Evolutionary conservation across 495 filamentous ascomycete genomes (phyloP), one percentile per base, ranked within the genome.

Genomic region (Aspergillus funiculosus): DNA sequence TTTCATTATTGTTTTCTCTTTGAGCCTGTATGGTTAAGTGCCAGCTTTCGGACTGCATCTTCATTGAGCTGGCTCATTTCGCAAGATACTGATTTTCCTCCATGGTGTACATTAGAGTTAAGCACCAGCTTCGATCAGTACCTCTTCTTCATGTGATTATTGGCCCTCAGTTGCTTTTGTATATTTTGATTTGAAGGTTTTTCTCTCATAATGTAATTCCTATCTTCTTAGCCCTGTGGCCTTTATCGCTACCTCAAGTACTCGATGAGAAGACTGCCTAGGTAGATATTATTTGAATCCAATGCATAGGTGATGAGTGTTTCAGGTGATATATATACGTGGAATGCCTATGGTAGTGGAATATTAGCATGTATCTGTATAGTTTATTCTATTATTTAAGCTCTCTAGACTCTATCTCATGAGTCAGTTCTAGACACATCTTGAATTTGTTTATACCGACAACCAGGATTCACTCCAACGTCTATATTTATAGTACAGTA

Each of bases 31-130:
- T 54, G 43, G 36, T 14, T 45, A 21, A 18, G 13, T 48, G 38
- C 50, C 37, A 48, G 39, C 26, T 53, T 53, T 48, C 43, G 52
- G 44, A 54, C 37, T 56, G 58, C 48, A 51, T 48, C 39, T 39
- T 44, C 22, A 30, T 38, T 58, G 52, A 61, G 58, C 60, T 56
- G 53, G 51, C 53, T 56, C 51, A 54, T 39, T 14, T 44, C 28
- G 27, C 49, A 39, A 39, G 41, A 43, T 46, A 39, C 44, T 48
- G 42, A 27, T 51, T 57, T 50, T 51, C 57, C 6, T 36, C 13
- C 57, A 53, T 62, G 57, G 48, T 64, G 58, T 65, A 60, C 51
- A 52, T 52, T 59, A 60, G 47, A 60, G 43, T 34, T 15, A 46
- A 58, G 44, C 40, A 43, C 54, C 51, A 43, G 50, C 48, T 39